Conservation (phyloP, 164 flowering plant species). For the Saururus chinensis region DNA sequence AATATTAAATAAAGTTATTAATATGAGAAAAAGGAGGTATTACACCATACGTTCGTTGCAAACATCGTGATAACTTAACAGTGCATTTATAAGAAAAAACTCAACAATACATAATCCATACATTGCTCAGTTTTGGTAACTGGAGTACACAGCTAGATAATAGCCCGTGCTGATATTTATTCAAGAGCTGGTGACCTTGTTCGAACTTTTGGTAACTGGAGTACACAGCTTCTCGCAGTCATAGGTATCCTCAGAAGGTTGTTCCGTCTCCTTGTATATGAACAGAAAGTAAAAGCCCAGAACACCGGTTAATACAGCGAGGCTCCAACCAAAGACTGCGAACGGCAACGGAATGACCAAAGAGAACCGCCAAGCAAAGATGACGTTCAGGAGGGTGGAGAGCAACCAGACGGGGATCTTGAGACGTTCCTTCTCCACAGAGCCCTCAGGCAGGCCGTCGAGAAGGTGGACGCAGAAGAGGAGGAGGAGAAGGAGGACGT, state of each 20-base stretch:
- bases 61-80: no score
- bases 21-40: no score
- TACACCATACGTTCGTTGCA: no score
- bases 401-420: not conserved
- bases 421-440: not conserved
- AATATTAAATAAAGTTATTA: no score
- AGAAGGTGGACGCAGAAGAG: not conserved
- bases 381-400: not conserved
- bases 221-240: not conserved
- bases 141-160: no score
- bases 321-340: not conserved
- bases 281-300: constrained; percentile 1
- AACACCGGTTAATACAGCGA: not conserved
- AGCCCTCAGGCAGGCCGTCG: not conserved
- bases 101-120: no score
- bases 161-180: no score
- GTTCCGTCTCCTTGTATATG: not conserved
- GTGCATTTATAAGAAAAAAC: no score
- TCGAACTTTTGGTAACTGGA: no score
- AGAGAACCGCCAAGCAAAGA: constrained; percentile 2
- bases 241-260: not conserved
- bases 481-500: not conserved
- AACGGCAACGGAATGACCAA: not conserved
- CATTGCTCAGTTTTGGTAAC: no score
- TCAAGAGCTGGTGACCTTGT: no score